Conservation (phyloP, 441 rosid genomes). For the Rhodomyrtus psidioides region DNA sequence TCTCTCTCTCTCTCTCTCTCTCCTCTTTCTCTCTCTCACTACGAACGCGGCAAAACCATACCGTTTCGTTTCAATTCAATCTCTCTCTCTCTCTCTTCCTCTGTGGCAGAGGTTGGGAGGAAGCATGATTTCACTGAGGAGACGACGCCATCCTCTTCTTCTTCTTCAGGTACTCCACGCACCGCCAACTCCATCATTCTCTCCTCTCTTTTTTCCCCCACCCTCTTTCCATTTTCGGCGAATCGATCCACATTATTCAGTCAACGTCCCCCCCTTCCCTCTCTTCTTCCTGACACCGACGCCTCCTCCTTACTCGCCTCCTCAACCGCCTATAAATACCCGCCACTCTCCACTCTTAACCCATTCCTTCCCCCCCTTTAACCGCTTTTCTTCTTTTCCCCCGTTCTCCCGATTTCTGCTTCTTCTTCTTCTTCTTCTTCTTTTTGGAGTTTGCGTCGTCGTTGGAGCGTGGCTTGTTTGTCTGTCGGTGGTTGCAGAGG, state of each 20-base stretch:
- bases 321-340: neutral
- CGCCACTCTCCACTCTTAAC: neutral
- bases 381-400: neutral
- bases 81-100: neutral
- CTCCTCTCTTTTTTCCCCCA: neutral
- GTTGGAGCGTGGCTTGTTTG: neutral
- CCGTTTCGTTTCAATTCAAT: neutral
- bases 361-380: neutral
- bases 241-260: neutral
- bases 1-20: neutral
- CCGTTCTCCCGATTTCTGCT: neutral
- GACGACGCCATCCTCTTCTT: neutral
- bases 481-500: neutral
- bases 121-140: neutral
- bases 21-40: neutral
- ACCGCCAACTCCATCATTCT: neutral
- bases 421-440: neutral
- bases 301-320: neutral
- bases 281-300: neutral
- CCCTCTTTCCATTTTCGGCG: neutral
- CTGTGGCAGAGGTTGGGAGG: neutral
- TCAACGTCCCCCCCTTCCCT: neutral
- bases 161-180: neutral
- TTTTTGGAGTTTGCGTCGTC: neutral
- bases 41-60: neutral